These are phyloP conservation scores for Camellia japonica DNA, from an alignment of 148 eudicot genomes.

Conservation along the genomic window DNA sequence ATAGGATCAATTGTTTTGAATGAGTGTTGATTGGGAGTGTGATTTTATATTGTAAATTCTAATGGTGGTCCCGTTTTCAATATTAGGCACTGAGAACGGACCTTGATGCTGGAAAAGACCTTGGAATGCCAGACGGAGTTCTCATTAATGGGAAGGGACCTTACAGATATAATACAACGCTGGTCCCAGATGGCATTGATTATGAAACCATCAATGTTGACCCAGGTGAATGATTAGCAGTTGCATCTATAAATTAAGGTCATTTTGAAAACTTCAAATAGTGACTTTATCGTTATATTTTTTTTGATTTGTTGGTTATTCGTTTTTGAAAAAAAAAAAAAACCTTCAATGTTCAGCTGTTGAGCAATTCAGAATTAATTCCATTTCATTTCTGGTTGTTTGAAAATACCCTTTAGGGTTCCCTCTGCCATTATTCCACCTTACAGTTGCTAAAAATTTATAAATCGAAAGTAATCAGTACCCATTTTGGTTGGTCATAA, in stretches of 20 bases:
- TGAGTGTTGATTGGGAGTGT: too few species aligned
- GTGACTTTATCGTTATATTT: background rate
- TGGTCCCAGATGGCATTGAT: slow-evolving; percentile 72
- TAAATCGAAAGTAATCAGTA: background rate
- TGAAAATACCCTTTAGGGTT: background rate
- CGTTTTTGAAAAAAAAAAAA: background rate
- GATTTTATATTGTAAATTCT: background rate
- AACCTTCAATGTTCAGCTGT: background rate
- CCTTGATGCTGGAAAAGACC: slow-evolving; percentile 61
- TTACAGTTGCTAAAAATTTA: background rate
- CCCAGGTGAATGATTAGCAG: slow-evolving; percentile 53
- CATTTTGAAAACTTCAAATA: background rate
- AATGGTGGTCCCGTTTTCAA: background rate
- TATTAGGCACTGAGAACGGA: slow-evolving; percentile 59
- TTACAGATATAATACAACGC: slow-evolving; percentile 64
- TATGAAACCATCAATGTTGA: slow-evolving; percentile 69
- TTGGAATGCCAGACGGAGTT: slow-evolving; percentile 96
- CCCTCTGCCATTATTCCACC: background rate
- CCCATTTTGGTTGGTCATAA: background rate
- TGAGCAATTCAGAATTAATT: background rate
- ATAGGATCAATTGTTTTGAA: background rate
- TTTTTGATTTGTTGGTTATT: background rate
- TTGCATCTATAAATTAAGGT: background rate
- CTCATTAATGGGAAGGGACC: slow-evolving; percentile 98
- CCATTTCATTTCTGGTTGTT: background rate